Percentiles rank a stretch among this genome's conserved stretches.
Evolutionary conservation across 371 early-diverging fungal genomes (phyloP).

Genomic region (Parasitella parasitica): DNA sequence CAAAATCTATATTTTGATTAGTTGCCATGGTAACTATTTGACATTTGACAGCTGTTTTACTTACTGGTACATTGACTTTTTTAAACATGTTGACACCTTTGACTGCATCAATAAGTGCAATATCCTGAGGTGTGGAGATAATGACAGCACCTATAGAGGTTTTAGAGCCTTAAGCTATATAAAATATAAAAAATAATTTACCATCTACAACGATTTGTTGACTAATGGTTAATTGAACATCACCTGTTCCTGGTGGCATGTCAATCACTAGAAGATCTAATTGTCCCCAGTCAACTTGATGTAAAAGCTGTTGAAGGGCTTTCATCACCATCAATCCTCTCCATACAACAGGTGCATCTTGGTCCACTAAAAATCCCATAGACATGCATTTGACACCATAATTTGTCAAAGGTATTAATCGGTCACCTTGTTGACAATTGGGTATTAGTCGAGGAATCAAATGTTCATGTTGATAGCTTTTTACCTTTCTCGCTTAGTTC

Average conservation of each 20-base stretch:
- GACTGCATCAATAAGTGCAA: conserved; percentile 80
- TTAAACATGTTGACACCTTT: conserved; percentile 85
- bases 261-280: conserved; percentile 85
- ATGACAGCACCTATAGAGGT: conserved; percentile 69
- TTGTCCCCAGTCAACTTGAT: conserved; percentile 82
- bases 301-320: conserved; percentile 83
- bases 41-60: conserved; percentile 17
- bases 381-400: conserved; percentile 91
- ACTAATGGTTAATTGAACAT: conserved; percentile 82
- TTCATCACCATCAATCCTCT: conserved; percentile 96
- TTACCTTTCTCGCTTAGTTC: conserved; percentile 60
- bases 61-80: conserved; percentile 81
- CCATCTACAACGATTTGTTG: conserved; percentile 80
- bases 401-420: conserved; percentile 70
- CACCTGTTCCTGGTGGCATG: conserved; percentile 94
- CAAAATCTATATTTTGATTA: conserved; percentile 60
- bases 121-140: conserved; percentile 90
- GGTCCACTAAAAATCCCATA: conserved; percentile 85
- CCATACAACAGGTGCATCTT: conserved; percentile 86
- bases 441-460: too few relatives aligned
- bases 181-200: conserved; percentile 19
- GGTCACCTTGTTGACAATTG: conserved; percentile 57
- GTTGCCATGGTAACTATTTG: not conserved
- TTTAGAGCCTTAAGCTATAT: not conserved
- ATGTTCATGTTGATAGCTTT: too few relatives aligned